Conservation (phyloP, 192 early-diverging fungal species). For the Backusella sp. region DNA sequence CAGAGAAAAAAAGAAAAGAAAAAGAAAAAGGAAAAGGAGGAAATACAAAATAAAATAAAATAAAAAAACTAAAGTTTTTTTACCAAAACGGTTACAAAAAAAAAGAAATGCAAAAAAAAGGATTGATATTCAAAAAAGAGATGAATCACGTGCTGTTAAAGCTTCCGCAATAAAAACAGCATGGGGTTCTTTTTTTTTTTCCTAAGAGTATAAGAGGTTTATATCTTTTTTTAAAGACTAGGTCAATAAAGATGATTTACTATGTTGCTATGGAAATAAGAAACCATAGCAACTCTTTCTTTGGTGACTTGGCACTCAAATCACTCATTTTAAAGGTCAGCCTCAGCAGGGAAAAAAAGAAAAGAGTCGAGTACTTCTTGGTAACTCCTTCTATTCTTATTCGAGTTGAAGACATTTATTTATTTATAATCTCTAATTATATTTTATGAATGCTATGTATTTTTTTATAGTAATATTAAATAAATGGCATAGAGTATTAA, state of each 20-base stretch:
- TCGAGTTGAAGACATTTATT: background rate
- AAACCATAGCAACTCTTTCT: background rate
- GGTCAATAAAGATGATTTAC: background rate
- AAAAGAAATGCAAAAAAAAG: constrained; percentile 21
- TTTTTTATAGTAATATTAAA: background rate
- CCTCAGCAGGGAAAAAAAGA: background rate
- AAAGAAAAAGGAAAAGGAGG: background rate
- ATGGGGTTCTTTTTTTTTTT: background rate
- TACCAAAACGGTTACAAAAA: background rate
- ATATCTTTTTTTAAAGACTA: background rate
- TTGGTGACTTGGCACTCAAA: background rate
- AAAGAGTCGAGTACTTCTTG: background rate
- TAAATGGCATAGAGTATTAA: background rate
- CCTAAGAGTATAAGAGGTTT: background rate
- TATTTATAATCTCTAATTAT: background rate
- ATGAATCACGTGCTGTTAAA: background rate
- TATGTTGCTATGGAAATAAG: background rate
- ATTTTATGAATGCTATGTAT: background rate
- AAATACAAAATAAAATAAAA: background rate
- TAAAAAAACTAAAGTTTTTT: constrained; percentile 1
- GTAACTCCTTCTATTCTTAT: background rate
- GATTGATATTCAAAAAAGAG: constrained; percentile 15
- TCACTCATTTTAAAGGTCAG: background rate
- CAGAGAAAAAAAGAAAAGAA: background rate
- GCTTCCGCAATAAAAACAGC: background rate